Evolutionary conservation across 2,329 filamentous ascomycete genomes (phyloP), one percentile per base, ranked within the genome.

Genomic region (Myriosclerotinia scirpicola): DNA sequence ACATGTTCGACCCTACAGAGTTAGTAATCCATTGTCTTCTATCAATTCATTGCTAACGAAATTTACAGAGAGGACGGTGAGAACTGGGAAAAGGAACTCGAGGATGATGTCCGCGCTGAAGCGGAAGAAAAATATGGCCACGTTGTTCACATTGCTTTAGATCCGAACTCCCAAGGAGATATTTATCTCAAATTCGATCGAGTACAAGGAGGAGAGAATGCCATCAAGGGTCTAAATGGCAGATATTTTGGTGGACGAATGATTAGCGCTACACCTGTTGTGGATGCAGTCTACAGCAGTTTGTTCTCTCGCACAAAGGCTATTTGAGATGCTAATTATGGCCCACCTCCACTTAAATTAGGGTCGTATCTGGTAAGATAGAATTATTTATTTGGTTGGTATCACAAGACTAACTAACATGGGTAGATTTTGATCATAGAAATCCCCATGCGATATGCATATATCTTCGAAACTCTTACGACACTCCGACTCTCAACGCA

Each of bases 161-260:
- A 98, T 82, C 88, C 91, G 72, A 96, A 96, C 81, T 95, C 93
- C 58, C 87, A 91, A 79, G 95, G 95, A 80, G 95, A 99, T 78
- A 94, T 99, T 74, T 99, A 97, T 80, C 88, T 99, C 79, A 99
- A 99, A 80, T 99, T 99, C 81, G 93, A 97, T 80, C 90, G 92
- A 76, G 91, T 98, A 70, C 88, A 93, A 78, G 94, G 94, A 74
- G 94, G 94, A 77, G 92, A 97, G 80, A 98, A 97, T 78, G 95
- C 95, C 75, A 96, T 98, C 81, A 96, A 96, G 79, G 95, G 95
- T 76, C 87, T 99, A 70, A 98, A 99, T 79, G 95, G 95, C 76
- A 90, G 95, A 77, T 97, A 91, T 80, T 99, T 99, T 80, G 95
- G 92, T 77, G 92, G 92, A 75, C 87, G 89, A 76, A 92, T 92